phyloP scores from a whole-genome alignment of 768 basidiomycete genomes.

The Strobilomyces confusus region DNA sequence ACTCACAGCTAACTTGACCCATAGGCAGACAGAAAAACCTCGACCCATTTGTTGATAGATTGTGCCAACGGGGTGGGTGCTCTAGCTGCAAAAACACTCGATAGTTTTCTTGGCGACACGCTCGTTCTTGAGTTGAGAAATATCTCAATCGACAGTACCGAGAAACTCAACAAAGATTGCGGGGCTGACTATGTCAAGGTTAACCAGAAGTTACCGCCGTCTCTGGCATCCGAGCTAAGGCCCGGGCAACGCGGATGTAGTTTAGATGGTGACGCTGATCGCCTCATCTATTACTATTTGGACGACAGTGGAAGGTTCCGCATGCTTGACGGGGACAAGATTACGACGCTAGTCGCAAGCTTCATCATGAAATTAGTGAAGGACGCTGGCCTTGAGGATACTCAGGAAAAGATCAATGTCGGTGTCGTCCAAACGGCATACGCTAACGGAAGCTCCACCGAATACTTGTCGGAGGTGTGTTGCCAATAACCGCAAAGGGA shows the following conservation, averaged over 20 bases:
- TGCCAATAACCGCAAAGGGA: not conserved
- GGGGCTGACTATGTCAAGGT: slow-evolving; percentile 99
- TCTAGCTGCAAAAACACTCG: slow-evolving; percentile 58
- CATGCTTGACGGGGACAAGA: slow-evolving; percentile 98
- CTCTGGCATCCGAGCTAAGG: slow-evolving; percentile 56
- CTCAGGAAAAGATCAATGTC: slow-evolving; percentile 57
- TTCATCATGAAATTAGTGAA: slow-evolving; percentile 91
- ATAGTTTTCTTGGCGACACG: slow-evolving; percentile 52
- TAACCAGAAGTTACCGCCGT: slow-evolving; percentile 78
- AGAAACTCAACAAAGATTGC: slow-evolving; percentile 80
- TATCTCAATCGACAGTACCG: slow-evolving; percentile 56
- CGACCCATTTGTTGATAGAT: slow-evolving; percentile 73
- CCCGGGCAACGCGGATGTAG: slow-evolving; percentile 85
- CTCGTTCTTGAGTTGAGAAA: slow-evolving; percentile 70
- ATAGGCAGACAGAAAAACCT: slow-evolving; percentile 55
- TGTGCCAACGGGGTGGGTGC: slow-evolving; percentile 99
- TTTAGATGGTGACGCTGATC: slow-evolving; percentile 96
- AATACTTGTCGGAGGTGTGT: slow-evolving; percentile 77
- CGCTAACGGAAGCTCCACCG: slow-evolving; percentile 95
- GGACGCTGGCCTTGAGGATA: slow-evolving; percentile 70
- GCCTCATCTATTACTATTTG: slow-evolving; percentile 92
- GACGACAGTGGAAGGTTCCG: slow-evolving; percentile 76
- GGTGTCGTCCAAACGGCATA: slow-evolving; percentile 99
- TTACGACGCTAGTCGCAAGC: slow-evolving; percentile 87
- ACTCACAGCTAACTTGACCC: slow-evolving; percentile 5